Conservation (phyloP, 179 eudicot species). For the Beta corolliflora region DNA sequence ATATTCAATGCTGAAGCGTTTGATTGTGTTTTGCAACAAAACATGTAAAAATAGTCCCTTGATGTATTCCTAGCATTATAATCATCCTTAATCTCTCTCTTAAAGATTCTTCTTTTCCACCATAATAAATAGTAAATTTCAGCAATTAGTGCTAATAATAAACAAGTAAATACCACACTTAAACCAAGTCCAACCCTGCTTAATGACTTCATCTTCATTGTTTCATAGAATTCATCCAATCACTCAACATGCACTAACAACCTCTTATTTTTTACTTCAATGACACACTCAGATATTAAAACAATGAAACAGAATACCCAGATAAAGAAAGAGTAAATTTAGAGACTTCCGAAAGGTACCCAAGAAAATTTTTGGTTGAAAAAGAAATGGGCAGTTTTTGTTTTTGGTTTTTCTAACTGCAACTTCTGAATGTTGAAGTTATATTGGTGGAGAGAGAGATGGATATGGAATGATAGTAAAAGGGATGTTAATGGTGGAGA, state of each 20-base stretch:
- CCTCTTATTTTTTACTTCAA: background rate
- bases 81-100: slow-evolving; percentile 43
- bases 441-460: background rate
- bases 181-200: slow-evolving; percentile 67
- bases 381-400: no score
- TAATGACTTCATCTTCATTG: slow-evolving; percentile 58
- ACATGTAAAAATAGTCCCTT: slow-evolving; percentile 44
- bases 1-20: slow-evolving; percentile 24
- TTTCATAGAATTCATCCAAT: background rate
- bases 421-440: background rate
- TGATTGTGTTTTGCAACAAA: slow-evolving; percentile 45
- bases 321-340: background rate
- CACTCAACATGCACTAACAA: background rate
- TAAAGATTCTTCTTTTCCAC: slow-evolving; percentile 68
- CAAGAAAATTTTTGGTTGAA: background rate
- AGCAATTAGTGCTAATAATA: slow-evolving; percentile 65
- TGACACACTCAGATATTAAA: background rate
- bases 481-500: background rate
- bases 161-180: slow-evolving; percentile 68
- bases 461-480: background rate
- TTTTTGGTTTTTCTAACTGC: background rate
- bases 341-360: no score
- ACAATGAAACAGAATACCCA: slow-evolving; percentile 5
- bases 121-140: slow-evolving; percentile 80
- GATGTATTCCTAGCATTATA: slow-evolving; percentile 34